Evolutionary conservation across 306 rosid genomes (phyloP).

Genomic region (Ormosia semicastrata): DNA sequence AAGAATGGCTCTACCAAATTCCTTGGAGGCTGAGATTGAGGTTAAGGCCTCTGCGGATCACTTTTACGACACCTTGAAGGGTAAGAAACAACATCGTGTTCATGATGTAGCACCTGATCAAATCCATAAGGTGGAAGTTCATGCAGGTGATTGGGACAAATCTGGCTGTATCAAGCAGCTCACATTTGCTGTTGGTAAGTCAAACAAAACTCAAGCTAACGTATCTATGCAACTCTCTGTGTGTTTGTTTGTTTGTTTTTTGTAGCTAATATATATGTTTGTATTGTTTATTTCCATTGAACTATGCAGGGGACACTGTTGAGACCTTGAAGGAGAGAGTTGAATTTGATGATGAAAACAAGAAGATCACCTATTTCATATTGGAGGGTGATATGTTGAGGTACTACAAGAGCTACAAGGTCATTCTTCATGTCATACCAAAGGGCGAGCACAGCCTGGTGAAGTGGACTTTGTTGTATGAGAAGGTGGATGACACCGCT

Average conservation of each 20-base stretch:
- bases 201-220: no score
- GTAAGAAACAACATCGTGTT: not conserved
- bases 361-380: not conserved
- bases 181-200: not conserved
- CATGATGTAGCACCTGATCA: not conserved
- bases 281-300: not conserved
- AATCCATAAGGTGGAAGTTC: not conserved
- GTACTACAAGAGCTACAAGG: constrained; percentile 15
- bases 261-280: not conserved
- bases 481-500: not conserved
- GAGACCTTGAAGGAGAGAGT: constrained; percentile 23
- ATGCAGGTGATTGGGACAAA: constrained; percentile 3
- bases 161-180: constrained; percentile 1
- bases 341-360: constrained; percentile 25
- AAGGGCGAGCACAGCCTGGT: constrained; percentile 12
- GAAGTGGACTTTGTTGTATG: constrained; percentile 5
- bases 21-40: not conserved
- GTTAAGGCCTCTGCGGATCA: not conserved
- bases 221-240: no score
- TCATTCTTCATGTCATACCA: not conserved
- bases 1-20: not conserved
- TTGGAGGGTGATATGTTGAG: constrained; percentile 13
- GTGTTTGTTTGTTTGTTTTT: no score
- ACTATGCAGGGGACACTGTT: not conserved
- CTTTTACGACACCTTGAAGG: constrained; percentile 2